phyloP scores from a whole-genome alignment of 768 basidiomycete species.

The Suillus americanus region DNA sequence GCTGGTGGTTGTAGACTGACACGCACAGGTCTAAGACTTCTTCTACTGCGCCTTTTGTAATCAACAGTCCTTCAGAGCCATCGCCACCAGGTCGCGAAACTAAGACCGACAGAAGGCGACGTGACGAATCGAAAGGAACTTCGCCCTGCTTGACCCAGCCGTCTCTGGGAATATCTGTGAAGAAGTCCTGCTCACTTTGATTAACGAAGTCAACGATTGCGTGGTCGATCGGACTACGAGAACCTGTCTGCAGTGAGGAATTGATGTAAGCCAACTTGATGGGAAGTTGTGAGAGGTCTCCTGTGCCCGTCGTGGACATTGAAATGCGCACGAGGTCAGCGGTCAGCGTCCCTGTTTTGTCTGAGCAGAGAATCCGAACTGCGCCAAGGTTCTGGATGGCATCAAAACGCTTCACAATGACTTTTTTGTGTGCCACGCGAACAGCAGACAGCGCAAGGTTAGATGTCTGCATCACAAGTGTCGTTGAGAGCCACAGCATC shows the following conservation, averaged over 20 bases:
- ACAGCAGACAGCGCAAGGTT: conserved; percentile 59
- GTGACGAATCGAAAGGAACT: conserved; percentile 36
- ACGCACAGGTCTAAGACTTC: conserved; percentile 32
- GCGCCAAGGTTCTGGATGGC: conserved; percentile 63
- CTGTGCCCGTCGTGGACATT: conserved; percentile 23
- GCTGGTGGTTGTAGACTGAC: conserved; percentile 14
- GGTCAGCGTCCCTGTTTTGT: conserved; percentile 66
- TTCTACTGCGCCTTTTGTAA: conserved; percentile 33
- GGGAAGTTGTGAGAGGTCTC: conserved; percentile 25
- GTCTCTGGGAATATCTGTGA: conserved; percentile 11
- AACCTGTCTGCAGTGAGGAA: conserved; percentile 33
- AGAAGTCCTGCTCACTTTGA: conserved; percentile 14
- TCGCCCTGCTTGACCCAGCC: conserved; percentile 33
- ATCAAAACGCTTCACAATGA: conserved; percentile 62
- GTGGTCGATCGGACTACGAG: conserved; percentile 36
- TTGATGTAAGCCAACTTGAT: conserved; percentile 31
- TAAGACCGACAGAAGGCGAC: conserved; percentile 35
- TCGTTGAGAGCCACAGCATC: neutral
- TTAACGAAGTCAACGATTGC: conserved; percentile 31
- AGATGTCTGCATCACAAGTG: conserved; percentile 49
- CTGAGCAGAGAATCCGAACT: conserved; percentile 54
- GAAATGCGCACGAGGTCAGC: conserved; percentile 37
- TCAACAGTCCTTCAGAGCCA: conserved; percentile 22
- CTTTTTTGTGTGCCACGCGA: conserved; percentile 56
- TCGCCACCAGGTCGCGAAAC: conserved; percentile 23